Conservation (phyloP, 2,329 filamentous ascomycete genomes). For the Remersonia thermophila region DNA sequence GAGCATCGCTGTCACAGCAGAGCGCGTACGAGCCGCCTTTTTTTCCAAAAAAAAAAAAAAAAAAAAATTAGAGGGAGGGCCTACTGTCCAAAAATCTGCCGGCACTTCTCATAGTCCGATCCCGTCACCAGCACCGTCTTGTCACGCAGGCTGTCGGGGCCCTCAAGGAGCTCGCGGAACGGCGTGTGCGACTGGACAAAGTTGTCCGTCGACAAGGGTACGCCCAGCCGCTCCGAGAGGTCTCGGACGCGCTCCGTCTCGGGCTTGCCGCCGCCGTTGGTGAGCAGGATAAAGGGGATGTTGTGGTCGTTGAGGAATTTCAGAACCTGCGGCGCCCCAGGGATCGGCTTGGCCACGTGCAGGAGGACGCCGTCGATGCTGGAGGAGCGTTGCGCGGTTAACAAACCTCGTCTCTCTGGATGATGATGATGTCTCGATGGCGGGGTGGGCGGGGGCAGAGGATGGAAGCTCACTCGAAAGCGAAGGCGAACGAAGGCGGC, state of each 20-base stretch:
- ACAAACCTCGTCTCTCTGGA: no score
- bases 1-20: not conserved
- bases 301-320: constrained; percentile 57
- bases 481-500: constrained; percentile 28
- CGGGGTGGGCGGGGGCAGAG: no score
- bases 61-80: no score
- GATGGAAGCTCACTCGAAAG: constrained; percentile 30
- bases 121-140: constrained; percentile 67
- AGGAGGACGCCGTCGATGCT: constrained; percentile 88
- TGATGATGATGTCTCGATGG: no score
- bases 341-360: constrained; percentile 65
- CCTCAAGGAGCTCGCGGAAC: constrained; percentile 57
- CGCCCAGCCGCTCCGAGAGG: constrained; percentile 51
- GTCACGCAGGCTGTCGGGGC: constrained; percentile 39
- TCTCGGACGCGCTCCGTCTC: constrained; percentile 63
- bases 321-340: constrained; percentile 64
- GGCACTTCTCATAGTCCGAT: constrained; percentile 53
- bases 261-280: constrained; percentile 83
- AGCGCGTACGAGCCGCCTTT: no score
- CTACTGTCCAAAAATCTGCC: constrained; percentile 62
- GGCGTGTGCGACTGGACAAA: constrained; percentile 90
- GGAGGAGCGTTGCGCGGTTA: not conserved
- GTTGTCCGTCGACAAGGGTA: constrained; percentile 52
- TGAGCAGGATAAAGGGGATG: constrained; percentile 88
- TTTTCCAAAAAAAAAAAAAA: no score